Base-by-base conservation (phyloP, 2,329 filamentous ascomycete genomes). In the Paecilomyces variotii region DNA sequence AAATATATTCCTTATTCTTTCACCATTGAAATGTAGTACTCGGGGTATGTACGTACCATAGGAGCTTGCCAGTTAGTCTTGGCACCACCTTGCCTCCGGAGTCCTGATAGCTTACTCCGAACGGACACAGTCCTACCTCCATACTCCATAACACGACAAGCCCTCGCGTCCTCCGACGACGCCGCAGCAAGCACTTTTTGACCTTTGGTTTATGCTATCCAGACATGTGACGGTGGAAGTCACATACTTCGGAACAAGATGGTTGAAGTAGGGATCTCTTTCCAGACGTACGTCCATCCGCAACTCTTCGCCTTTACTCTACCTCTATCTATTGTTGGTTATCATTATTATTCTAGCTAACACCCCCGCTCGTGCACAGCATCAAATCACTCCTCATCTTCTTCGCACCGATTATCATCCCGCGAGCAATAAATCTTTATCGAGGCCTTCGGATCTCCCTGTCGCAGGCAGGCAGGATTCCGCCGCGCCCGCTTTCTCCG, bases 341-440 rank as follows among this genome's bases (percentile, higher is more conserved):
- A 19, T 19, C 19, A 19, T 19, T 19, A 19, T 28, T 26, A 14
- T 10, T 19, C 24, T 14, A 26, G 50, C 50, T 52, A 26, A 52
- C 55, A 53, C 19, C 19, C 19, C 19, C 19, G 19, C 19, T 19
- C 19, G 19, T 19, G 19, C 19, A 34, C 61, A 78, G 76, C 58
- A 64, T 76, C 68, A 76, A 77, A 62, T 74, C 73, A 24, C 67
- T 78, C 61, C 61, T 73, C 56, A 70, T 78, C 60, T 76, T 78
- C 65, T 72, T 78, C 57, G 76, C 68, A 10, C 76, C 76, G 6
- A 65, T 78, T 55, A 58, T 77, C 45, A 63, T 78, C 35, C 76
- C 75, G 30, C 72, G 72, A 11, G 59, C 70, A 19, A 69, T 77
- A 59, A 72, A 67, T 52, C 70, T 72, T 60, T 74, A 75, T 56